Evolutionary conservation across 345 rosid species (phyloP).

Genomic region (Aurinia saxatilis): DNA sequence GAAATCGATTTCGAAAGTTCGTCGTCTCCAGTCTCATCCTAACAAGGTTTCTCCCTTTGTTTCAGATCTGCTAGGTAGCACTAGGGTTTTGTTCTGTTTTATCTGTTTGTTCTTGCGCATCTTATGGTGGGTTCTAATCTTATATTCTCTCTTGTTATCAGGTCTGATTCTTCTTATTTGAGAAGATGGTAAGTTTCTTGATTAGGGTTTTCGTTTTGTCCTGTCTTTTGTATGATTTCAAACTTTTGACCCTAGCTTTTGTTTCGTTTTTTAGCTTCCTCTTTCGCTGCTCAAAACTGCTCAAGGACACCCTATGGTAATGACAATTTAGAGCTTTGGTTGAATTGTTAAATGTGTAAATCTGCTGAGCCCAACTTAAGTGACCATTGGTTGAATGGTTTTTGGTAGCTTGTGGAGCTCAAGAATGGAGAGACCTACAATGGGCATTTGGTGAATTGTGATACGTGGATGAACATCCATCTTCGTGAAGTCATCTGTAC

Average conservation of each 20-base stretch:
- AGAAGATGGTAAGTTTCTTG: conserved; percentile 23
- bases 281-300: conserved; percentile 29
- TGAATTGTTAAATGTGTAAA: no score
- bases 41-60: no score
- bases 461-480: conserved; percentile 98
- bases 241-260: not conserved
- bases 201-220: not conserved
- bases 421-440: conserved; percentile 98
- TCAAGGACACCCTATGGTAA: conserved; percentile 34
- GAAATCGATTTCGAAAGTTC: conserved; percentile 9
- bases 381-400: conserved; percentile 14
- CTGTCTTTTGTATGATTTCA: not conserved
- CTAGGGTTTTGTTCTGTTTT: conserved; percentile 8
- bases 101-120: not conserved
- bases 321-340: no score
- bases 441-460: conserved; percentile 96
- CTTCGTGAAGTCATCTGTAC: conserved; percentile 99
- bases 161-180: conserved; percentile 5
- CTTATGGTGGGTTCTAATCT: not conserved
- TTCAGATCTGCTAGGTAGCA: no score
- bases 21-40: not conserved
- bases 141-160: not conserved
- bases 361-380: no score
- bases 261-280: conserved; percentile 13
- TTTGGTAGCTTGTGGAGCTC: conserved; percentile 76